Conservation (phyloP, 257 asterid genomes). For the Solanum sejunctum region DNA sequence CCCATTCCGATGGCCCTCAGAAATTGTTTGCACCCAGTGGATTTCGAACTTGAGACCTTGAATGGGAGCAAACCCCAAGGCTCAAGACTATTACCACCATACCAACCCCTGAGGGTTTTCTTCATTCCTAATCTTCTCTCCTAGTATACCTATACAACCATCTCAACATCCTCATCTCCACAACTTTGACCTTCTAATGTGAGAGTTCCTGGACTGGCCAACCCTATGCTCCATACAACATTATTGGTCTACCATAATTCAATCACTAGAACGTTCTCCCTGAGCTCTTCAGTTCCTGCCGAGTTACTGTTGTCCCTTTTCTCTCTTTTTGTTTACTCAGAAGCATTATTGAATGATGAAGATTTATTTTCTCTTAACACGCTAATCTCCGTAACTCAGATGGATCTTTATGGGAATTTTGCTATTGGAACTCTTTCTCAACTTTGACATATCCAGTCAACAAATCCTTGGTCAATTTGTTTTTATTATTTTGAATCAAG, state of each 20-base stretch:
- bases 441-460: neutral
- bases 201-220: neutral
- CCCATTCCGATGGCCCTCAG: too few relatives aligned
- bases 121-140: neutral
- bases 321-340: neutral
- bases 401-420: neutral
- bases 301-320: neutral
- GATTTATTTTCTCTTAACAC: neutral
- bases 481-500: neutral
- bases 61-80: too few relatives aligned
- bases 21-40: too few relatives aligned
- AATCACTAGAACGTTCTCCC: neutral
- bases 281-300: neutral
- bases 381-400: neutral
- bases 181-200: neutral
- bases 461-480: neutral
- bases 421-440: neutral
- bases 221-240: neutral
- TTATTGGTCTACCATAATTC: neutral
- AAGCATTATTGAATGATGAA: neutral
- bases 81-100: too few relatives aligned
- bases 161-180: neutral
- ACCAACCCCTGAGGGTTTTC: too few relatives aligned
- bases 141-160: neutral
- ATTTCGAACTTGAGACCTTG: too few relatives aligned